Evolutionary conservation across 2,329 filamentous ascomycete species (phyloP).

Genomic region (Aspergillus sp.): DNA sequence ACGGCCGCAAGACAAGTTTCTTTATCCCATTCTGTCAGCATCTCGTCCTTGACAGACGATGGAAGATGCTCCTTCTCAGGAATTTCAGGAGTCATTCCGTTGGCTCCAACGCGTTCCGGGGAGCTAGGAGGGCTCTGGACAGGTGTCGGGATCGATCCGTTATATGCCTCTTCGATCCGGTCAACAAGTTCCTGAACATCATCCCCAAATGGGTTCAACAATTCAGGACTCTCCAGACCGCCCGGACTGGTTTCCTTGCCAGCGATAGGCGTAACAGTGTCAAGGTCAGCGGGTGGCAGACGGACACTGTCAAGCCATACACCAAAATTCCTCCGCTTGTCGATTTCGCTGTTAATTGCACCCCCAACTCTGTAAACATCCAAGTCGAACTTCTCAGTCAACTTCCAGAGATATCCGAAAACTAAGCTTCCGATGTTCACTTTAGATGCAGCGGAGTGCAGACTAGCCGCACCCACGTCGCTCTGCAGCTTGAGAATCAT

Average conservation of each 20-base stretch:
- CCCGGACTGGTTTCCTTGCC: constrained; percentile 22
- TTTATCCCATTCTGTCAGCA: constrained; percentile 73
- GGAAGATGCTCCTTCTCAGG: constrained; percentile 50
- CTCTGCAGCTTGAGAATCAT: constrained; percentile 88
- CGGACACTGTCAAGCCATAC: constrained; percentile 73
- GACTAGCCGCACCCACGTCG: constrained; percentile 50
- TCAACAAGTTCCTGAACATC: constrained; percentile 65
- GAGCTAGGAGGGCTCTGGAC: constrained; percentile 64
- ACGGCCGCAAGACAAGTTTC: constrained; percentile 64
- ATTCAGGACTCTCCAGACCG: constrained; percentile 41
- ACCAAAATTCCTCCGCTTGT: constrained; percentile 62
- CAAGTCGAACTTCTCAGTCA: constrained; percentile 72
- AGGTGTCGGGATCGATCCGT: constrained; percentile 54
- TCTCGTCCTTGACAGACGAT: constrained; percentile 61
- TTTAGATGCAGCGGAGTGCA: constrained; percentile 54
- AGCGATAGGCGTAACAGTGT: constrained; percentile 54
- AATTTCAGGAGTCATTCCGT: not conserved
- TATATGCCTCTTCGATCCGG: constrained; percentile 65
- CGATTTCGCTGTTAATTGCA: constrained; percentile 69
- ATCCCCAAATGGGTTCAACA: constrained; percentile 62
- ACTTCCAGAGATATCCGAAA: constrained; percentile 79
- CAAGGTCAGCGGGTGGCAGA: constrained; percentile 60
- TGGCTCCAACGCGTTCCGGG: constrained; percentile 56
- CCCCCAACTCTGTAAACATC: constrained; percentile 62
- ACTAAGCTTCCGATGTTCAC: constrained; percentile 76